A percentile compares a stretch with the other conserved stretches of the same genome.
phyloP scores from a whole-genome alignment of 148 eudicot genomes.

The Nepenthes mirabilis region DNA sequence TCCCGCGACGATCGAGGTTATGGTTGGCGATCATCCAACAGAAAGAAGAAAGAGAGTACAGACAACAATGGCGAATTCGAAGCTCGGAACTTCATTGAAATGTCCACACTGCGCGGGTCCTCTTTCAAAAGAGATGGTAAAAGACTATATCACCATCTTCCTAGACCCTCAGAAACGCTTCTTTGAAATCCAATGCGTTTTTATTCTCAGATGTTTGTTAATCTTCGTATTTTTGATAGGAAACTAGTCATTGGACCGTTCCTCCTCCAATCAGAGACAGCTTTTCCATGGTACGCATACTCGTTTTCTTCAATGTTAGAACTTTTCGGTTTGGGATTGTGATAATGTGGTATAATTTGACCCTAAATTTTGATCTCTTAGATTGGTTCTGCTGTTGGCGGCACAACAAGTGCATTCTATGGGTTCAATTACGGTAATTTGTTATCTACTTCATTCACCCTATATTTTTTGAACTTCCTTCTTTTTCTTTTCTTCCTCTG shows the following conservation, averaged over 20 bases:
- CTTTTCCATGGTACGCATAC: slow-evolving; percentile 56
- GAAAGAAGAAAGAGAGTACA: too few species aligned
- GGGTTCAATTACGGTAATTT: slow-evolving; percentile 70
- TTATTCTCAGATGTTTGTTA: not conserved
- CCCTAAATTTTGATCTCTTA: slow-evolving; percentile 6
- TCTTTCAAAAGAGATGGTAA: slow-evolving; percentile 66
- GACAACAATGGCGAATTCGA: not conserved
- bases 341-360: not conserved
- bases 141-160: not conserved
- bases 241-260: slow-evolving; percentile 73
- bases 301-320: not conserved
- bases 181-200: not conserved
- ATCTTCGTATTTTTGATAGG: slow-evolving; percentile 18
- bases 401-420: slow-evolving; percentile 81
- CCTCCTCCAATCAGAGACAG: slow-evolving; percentile 66
- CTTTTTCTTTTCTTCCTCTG: not conserved
- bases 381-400: slow-evolving; percentile 98
- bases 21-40: too few species aligned
- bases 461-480: not conserved
- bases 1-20: too few species aligned
- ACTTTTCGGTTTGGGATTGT: not conserved
- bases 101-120: slow-evolving; percentile 91
- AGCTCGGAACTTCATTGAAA: slow-evolving; percentile 10
- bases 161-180: not conserved
- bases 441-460: not conserved